phyloP scores from a whole-genome alignment of 331 rosid species.

The Ulmus americana region DNA sequence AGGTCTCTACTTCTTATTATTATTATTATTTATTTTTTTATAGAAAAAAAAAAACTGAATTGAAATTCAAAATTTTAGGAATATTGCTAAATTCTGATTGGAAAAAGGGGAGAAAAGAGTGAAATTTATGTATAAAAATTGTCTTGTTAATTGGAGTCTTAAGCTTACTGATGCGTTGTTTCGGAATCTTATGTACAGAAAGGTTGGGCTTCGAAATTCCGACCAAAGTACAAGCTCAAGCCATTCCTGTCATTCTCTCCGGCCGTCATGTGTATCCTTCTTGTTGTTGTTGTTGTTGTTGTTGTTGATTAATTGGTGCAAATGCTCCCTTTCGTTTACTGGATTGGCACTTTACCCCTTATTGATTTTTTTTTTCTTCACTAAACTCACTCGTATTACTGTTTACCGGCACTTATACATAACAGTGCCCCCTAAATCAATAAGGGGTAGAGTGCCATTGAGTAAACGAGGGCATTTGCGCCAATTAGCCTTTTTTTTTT shows the following conservation, averaged over 20 bases:
- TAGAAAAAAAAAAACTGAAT: not conserved
- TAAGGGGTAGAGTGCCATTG: no score
- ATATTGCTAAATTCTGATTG: not conserved
- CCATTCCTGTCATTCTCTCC: constrained; percentile 44
- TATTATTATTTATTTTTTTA: no score
- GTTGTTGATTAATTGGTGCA: no score
- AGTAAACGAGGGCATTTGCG: no score
- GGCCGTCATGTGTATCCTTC: constrained; percentile 51
- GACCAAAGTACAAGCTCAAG: constrained; percentile 44
- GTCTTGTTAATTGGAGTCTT: not conserved
- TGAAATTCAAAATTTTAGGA: not conserved
- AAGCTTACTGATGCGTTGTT: not conserved
- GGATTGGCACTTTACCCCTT: no score
- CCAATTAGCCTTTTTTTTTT: not conserved
- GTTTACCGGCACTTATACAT: no score
- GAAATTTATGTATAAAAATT: not conserved
- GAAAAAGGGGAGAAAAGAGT: not conserved
- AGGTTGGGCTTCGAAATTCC: constrained; percentile 50
- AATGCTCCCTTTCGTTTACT: no score
- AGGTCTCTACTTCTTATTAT: constrained; percentile 25
- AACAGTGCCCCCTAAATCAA: no score
- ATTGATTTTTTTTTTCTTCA: no score
- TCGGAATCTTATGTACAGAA: constrained; percentile 25
- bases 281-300: no score
- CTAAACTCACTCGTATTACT: no score